Percentiles rank a stretch among this genome's conserved stretches.
Evolutionary conservation across 352 stramenopile species (phyloP).

Genomic region (Phytophthora tentaculata): DNA sequence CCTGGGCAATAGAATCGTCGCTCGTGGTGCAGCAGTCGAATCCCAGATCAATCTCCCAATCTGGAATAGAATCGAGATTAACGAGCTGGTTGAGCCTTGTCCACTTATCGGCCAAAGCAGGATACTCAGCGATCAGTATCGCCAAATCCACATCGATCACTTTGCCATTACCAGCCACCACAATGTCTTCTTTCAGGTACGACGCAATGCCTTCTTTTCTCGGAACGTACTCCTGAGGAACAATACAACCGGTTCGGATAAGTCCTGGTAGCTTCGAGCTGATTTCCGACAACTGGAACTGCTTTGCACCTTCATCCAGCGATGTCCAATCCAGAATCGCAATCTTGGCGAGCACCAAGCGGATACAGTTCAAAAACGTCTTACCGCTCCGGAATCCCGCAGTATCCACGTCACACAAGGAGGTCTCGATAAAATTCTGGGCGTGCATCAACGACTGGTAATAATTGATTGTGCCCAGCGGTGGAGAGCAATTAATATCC

Average conservation of each 20-base stretch:
- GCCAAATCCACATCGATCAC: slow-evolving; percentile 39
- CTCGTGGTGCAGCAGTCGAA: slow-evolving; percentile 32
- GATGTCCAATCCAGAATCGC: slow-evolving; percentile 84
- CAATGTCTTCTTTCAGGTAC: slow-evolving; percentile 41
- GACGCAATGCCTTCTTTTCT: slow-evolving; percentile 19
- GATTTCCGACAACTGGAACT: slow-evolving; percentile 64
- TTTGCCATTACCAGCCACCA: slow-evolving; percentile 23
- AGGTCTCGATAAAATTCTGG: slow-evolving; percentile 35
- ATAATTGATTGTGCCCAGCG: slow-evolving; percentile 66
- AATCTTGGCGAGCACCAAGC: slow-evolving; percentile 78
- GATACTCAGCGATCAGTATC: slow-evolving; percentile 38
- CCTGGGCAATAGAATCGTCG: slow-evolving; percentile 19
- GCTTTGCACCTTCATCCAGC: slow-evolving; percentile 63
- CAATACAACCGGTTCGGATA: slow-evolving; percentile 52
- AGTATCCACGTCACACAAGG: slow-evolving; percentile 12
- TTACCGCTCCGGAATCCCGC: slow-evolving; percentile 56
- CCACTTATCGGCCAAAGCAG: slow-evolving; percentile 50
- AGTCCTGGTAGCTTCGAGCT: slow-evolving; percentile 50
- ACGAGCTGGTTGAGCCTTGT: slow-evolving; percentile 1
- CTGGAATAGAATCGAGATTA: slow-evolving; percentile 37
- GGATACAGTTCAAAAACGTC: slow-evolving; percentile 74
- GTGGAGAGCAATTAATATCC: slow-evolving; percentile 77
- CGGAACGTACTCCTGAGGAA: slow-evolving; percentile 30
- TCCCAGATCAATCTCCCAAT: slow-evolving; percentile 58
- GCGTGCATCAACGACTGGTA: slow-evolving; percentile 60